A percentile compares a stretch with the other conserved stretches of the same genome.
Conservation (phyloP, 345 rosid species). For the Linum lewisii region DNA sequence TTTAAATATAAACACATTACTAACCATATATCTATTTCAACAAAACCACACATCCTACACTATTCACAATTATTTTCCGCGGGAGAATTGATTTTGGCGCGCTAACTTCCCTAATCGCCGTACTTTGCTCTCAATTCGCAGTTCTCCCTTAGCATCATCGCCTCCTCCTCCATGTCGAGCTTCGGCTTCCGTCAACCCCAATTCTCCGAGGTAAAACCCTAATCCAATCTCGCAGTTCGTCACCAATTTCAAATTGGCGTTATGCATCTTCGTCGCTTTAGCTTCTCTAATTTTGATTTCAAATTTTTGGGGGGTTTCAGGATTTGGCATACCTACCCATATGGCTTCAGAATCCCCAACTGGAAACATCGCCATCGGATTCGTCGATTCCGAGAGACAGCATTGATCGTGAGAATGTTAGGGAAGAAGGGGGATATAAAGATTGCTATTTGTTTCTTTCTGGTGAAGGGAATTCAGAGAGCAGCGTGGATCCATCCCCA, state of each 20-base stretch:
- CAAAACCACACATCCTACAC: too few relatives aligned
- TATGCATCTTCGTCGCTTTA: background rate
- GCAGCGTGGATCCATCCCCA: constrained; percentile 20
- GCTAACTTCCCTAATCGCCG: too few relatives aligned
- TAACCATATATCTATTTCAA: too few relatives aligned
- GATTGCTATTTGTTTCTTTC: constrained; percentile 27
- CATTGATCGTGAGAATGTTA: constrained; percentile 4
- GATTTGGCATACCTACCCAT: constrained; percentile 40
- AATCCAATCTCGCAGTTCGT: too few relatives aligned
- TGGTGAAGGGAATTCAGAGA: constrained; percentile 30
- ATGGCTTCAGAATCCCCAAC: constrained; percentile 33
- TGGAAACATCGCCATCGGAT: constrained; percentile 10
- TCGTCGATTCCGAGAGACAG: constrained; percentile 3
- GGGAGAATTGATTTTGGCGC: too few relatives aligned
- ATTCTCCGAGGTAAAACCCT: constrained; percentile 37
- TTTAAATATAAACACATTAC: too few relatives aligned
- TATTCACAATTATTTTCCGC: too few relatives aligned
- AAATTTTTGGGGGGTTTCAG: constrained; percentile 6
- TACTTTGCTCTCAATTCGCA: background rate
- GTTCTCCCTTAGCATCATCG: background rate
- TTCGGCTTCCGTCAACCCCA: constrained; percentile 51
- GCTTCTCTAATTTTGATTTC: background rate
- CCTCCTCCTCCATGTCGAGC: constrained; percentile 16
- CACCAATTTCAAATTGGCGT: background rate
- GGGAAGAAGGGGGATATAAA: constrained; percentile 15